phyloP scores from a whole-genome alignment of 345 rosid species.

The Populus davidiana region DNA sequence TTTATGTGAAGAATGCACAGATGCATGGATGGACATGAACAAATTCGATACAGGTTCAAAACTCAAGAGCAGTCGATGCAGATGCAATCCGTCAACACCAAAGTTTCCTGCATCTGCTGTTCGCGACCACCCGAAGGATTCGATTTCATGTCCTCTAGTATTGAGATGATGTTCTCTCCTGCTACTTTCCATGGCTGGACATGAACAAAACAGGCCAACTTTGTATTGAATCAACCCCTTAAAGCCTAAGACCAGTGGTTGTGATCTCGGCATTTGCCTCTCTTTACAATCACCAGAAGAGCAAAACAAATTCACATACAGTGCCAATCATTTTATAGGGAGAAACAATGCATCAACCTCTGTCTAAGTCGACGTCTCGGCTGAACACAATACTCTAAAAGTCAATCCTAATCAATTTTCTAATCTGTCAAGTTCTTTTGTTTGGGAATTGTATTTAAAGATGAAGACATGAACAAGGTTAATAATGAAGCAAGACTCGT shows the following conservation, averaged over 20 bases:
- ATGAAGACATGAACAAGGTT: background rate
- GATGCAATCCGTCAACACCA: background rate
- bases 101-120: background rate
- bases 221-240: background rate
- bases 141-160: background rate
- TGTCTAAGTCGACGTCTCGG: background rate
- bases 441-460: background rate
- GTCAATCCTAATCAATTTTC: conserved; percentile 1
- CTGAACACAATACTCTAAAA: background rate
- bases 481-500: background rate
- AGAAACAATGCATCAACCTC: background rate
- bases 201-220: background rate
- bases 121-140: too few relatives aligned
- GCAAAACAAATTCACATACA: background rate
- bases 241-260: too few relatives aligned
- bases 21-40: too few relatives aligned
- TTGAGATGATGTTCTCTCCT: background rate
- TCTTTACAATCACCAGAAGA: background rate
- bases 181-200: background rate
- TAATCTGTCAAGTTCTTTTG: background rate
- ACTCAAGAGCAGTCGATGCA: background rate
- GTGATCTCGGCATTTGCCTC: background rate
- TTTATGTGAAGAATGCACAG: too few relatives aligned
- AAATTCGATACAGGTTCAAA: too few relatives aligned
- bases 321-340: background rate